Percentiles rank a stretch among this genome's conserved stretches.
Conservation (phyloP, 2,329 filamentous ascomycete genomes). For the Sphaerulina populicola region DNA sequence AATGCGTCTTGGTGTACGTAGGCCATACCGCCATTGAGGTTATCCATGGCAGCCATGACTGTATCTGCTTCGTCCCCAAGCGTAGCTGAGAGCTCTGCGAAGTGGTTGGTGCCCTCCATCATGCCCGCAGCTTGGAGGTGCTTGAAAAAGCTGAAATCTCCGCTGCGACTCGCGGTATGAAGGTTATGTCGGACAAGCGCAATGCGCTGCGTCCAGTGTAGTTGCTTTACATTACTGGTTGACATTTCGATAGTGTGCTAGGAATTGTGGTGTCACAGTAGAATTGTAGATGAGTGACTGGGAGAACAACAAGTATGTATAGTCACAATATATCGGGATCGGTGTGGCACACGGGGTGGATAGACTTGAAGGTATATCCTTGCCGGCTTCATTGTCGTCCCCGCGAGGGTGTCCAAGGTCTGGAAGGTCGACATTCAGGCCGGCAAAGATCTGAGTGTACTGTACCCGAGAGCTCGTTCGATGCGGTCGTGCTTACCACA, state of each 20-base stretch:
- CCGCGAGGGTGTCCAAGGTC: conserved; percentile 4
- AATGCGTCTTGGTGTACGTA: conserved; percentile 43
- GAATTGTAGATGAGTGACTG: not conserved
- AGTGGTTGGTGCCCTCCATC: conserved; percentile 40
- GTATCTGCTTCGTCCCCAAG: conserved; percentile 39
- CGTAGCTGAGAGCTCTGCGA: conserved; percentile 35
- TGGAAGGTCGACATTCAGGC: conserved; percentile 15
- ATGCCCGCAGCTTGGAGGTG: conserved; percentile 39
- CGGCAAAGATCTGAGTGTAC: conserved; percentile 16
- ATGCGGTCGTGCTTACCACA: conserved; percentile 9
- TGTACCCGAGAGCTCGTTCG: conserved; percentile 5
- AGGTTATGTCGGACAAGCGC: conserved; percentile 41
- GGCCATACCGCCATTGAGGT: conserved; percentile 40
- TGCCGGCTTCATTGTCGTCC: conserved; percentile 17
- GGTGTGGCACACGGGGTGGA: conserved; percentile 2
- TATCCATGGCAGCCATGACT: conserved; percentile 39
- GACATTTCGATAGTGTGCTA: conserved; percentile 19
- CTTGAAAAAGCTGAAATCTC: conserved; percentile 43
- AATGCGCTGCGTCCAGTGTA: conserved; percentile 42
- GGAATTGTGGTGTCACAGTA: conserved; percentile 2
- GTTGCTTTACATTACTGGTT: conserved; percentile 26
- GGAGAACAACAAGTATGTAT: conserved; percentile 6
- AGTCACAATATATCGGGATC: conserved; percentile 7
- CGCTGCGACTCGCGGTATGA: conserved; percentile 38
- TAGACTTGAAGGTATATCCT: conserved; percentile 14